A percentile compares a stretch with the other conserved stretches of the same genome.
Evolutionary conservation across 2,329 filamentous ascomycete species (phyloP).

Genomic region (Clarireedia paspali): DNA sequence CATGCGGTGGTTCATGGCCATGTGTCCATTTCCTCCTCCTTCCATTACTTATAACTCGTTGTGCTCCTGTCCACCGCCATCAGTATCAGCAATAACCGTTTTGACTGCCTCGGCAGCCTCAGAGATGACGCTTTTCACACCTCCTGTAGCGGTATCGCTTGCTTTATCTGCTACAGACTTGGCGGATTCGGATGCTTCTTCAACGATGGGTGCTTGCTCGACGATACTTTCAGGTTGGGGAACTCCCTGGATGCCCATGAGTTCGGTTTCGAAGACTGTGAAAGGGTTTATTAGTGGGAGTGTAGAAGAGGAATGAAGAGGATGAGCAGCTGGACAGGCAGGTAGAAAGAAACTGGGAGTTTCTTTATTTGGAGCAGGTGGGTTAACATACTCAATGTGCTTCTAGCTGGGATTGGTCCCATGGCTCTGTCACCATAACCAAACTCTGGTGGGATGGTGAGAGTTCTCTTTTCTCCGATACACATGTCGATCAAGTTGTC

Average conservation of each 20-base stretch:
- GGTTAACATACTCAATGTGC: conserved; percentile 58
- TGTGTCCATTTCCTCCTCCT: not conserved
- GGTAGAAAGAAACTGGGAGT: no score
- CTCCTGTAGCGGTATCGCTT: conserved; percentile 19
- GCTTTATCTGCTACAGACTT: conserved; percentile 21
- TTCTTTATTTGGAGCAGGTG: not conserved
- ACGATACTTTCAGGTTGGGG: conserved; percentile 4
- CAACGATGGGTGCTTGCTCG: not conserved
- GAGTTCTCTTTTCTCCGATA: conserved; percentile 81
- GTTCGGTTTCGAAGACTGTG: conserved; percentile 78
- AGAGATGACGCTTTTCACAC: conserved; percentile 37
- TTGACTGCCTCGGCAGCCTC: conserved; percentile 46
- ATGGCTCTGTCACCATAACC: conserved; percentile 72
- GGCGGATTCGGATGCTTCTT: conserved; percentile 19
- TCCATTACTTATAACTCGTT: conserved; percentile 45
- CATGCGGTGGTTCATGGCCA: conserved; percentile 9
- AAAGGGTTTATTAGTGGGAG: not conserved
- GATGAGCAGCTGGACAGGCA: not conserved
- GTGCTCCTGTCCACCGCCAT: conserved; percentile 48
- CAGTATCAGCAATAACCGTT: conserved; percentile 45
- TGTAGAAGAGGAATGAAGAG: not conserved
- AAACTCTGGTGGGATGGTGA: conserved; percentile 82
- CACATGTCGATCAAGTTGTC: conserved; percentile 89
- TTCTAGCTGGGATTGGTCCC: conserved; percentile 76
- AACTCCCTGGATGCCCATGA: conserved; percentile 76